Evolutionary conservation across 2,329 filamentous ascomycete species (phyloP).

Genomic region (Cercospora canescens): DNA sequence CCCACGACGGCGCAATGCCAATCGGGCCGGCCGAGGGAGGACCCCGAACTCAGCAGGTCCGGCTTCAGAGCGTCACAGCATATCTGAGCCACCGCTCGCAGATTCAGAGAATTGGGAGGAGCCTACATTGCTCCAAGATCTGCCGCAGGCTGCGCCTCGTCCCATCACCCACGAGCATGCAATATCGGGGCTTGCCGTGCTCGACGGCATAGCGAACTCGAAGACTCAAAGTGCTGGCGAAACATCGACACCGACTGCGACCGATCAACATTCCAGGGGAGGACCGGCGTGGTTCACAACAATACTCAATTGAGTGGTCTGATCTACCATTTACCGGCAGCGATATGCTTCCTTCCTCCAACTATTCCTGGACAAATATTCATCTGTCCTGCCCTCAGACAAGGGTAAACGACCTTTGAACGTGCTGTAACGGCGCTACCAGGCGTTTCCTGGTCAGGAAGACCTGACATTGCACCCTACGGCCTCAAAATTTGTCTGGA

Average conservation of each 20-base stretch:
- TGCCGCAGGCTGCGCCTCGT: not conserved
- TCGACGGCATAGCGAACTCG: not conserved
- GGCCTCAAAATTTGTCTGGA: no score
- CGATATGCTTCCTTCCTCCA: not conserved
- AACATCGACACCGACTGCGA: not conserved
- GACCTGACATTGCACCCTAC: no score
- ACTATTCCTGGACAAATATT: not conserved
- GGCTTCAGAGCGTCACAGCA: not conserved
- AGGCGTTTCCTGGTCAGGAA: no score
- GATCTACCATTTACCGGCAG: not conserved
- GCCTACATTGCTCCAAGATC: not conserved
- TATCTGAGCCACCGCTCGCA: not conserved
- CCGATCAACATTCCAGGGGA: not conserved
- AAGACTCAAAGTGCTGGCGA: not conserved
- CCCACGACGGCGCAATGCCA: conserved; percentile 6
- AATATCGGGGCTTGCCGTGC: not conserved
- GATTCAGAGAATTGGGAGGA: not conserved
- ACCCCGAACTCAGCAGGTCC: not conserved
- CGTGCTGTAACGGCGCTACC: no score
- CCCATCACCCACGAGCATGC: not conserved
- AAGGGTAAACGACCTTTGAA: no score
- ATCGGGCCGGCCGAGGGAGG: not conserved
- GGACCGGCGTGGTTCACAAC: conserved; percentile 6
- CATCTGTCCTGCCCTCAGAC: no score
- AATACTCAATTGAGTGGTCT: conserved; percentile 7